Base-by-base conservation (phyloP, 495 filamentous ascomycete genomes). In the Aspergillus coremiiformis region DNA sequence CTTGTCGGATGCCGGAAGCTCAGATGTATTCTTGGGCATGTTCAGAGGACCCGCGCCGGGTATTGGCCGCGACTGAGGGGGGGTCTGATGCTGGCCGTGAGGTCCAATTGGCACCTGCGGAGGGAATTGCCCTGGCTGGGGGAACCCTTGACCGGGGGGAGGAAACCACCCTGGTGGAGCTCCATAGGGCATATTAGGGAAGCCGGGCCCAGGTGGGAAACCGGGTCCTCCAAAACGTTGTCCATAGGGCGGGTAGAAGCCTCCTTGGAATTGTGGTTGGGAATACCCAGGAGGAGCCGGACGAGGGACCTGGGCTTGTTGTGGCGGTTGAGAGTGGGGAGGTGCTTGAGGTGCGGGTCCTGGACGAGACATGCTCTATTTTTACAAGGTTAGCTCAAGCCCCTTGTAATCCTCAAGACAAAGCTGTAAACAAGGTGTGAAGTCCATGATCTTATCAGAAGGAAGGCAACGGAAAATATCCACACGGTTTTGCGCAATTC, bases 381-480 rank as follows among this genome's bases (percentile, higher is more conserved):
- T 47, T 22, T 27, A 10, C 42, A 33, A n/a, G 54, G 62, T 69
- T 56, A 70, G 63, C 47, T 51, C 48, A 33, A 29, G 0, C 20
- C 32, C 14, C n/a, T 19, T 10, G 19, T 8, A 20, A 15, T 33
- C 23, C 51, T 46, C 24, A 26, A n/a, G 32, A 52, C n/a, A 50
- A 23, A 42, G 39, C 39, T 14, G 22, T 43, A 47, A 44, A 12
- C 37, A 47, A 46, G 39, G 41, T 24, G 23, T 10, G 27, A 27
- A 42, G 43, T 45, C 59, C 55, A 55, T 67, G 68, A 71, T 74
- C 64, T 53, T 43, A 67, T 76, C 90, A 96, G 90, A 94, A 95
- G 90, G 91, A 96, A 95, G 90, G 90, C 91, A 96, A 95, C 90
- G 91, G 89, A 94, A 59, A 86, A 87, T 85, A 71, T 95, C 90